phyloP scores from a whole-genome alignment of 2,329 filamentous ascomycete species.

The Diplocarpon rosae region DNA sequence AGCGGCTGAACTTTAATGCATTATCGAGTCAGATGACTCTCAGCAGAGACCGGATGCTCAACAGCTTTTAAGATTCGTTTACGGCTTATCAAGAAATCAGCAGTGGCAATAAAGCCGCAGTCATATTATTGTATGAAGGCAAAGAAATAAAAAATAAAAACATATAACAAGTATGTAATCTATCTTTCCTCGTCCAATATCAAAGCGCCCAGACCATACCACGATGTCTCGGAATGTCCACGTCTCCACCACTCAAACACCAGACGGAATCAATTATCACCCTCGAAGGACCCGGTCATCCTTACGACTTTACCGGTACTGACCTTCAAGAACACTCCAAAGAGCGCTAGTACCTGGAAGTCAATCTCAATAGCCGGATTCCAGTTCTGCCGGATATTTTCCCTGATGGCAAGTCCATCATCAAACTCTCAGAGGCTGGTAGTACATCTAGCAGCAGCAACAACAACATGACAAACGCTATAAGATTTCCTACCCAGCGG shows the following conservation, averaged over 20 bases:
- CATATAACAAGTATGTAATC: too few species aligned
- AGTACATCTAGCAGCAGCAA: constrained; percentile 77
- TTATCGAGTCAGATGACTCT: too few species aligned
- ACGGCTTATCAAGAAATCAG: too few species aligned
- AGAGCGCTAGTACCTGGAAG: constrained; percentile 76
- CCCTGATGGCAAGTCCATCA: constrained; percentile 58
- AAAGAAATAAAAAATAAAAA: too few species aligned
- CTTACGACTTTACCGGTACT: constrained; percentile 67
- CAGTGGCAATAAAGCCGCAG: too few species aligned
- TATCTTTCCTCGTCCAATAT: constrained; percentile 12
- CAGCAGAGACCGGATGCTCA: too few species aligned
- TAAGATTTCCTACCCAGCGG: constrained; percentile 70
- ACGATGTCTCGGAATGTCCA: constrained; percentile 32
- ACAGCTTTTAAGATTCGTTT: too few species aligned
- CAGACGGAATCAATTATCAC: constrained; percentile 89
- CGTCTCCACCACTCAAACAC: constrained; percentile 55
- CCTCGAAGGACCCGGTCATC: constrained; percentile 71
- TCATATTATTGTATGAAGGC: too few species aligned
- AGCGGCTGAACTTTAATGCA: too few species aligned
- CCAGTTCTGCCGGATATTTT: constrained; percentile 76
- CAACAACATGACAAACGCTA: constrained; percentile 72
- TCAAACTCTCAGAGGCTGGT: constrained; percentile 73
- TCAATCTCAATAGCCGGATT: constrained; percentile 90
- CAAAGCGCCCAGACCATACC: constrained; percentile 27
- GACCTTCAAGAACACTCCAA: constrained; percentile 46